Conservation (phyloP, 306 rosid genomes). For the Quercus agrifolia region DNA sequence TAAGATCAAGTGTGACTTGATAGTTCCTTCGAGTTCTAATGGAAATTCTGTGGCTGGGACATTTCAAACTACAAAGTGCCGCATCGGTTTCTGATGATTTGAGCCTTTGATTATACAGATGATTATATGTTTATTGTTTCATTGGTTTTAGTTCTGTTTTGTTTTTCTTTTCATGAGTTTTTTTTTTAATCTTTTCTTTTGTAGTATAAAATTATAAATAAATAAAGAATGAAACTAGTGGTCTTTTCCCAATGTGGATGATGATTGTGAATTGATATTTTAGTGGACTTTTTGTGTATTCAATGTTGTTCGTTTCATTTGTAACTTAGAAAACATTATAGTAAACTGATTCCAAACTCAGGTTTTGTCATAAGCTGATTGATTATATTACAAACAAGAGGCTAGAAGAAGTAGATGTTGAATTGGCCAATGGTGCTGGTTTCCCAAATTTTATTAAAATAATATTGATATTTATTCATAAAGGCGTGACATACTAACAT, state of each 20-base stretch:
- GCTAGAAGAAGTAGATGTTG: too few relatives aligned
- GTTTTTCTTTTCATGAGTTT: background rate
- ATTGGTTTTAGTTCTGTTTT: background rate
- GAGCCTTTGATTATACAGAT: background rate
- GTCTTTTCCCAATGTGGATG: background rate
- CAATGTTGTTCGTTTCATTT: too few relatives aligned
- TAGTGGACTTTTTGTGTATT: too few relatives aligned
- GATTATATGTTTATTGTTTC: background rate
- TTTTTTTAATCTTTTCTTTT: background rate
- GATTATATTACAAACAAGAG: too few relatives aligned
- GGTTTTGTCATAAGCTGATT: too few relatives aligned
- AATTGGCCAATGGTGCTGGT: too few relatives aligned
- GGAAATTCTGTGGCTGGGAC: background rate
- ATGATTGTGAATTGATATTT: background rate
- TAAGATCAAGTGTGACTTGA: slow-evolving; percentile 39
- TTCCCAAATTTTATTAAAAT: too few relatives aligned
- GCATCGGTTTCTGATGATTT: slow-evolving; percentile 20
- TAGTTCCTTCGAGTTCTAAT: slow-evolving; percentile 33
- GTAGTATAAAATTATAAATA: background rate
- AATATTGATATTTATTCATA: too few relatives aligned
- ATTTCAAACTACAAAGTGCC: slow-evolving; percentile 33
- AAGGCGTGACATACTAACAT: too few relatives aligned
- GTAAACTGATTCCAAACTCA: too few relatives aligned
- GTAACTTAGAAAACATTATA: too few relatives aligned
- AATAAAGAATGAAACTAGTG: background rate